Evolutionary conservation across 345 rosid genomes (phyloP), one percentile per base, ranked within the genome.

Genomic region (Moringa oleifera): DNA sequence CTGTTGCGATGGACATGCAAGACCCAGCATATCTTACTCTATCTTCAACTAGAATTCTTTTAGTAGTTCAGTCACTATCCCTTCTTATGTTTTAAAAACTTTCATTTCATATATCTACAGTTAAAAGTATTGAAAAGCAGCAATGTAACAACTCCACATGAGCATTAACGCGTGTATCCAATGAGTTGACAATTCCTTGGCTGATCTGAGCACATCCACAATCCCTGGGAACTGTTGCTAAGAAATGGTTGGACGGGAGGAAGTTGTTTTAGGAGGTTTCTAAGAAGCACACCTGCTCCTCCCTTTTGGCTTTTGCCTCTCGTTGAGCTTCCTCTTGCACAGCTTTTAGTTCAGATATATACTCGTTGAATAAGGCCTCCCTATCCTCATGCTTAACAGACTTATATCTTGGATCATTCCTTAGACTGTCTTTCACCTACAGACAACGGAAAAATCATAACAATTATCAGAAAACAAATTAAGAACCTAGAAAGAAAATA

Each of bases 361-460:
- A 91, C 73, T 87, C 93, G n/a, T 80, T 84, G 71, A 83, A 94
- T 61, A 88, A 73, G 52, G 73, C 67, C 72, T 91, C 99, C 69
- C 99, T 81, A 56, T 88, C 95, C 67, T 88, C 97, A 61, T 81
- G 95, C 68, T 72, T 84, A 64, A 80, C 86, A 45, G 83, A 79
- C 71, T 77, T 83, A 70, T 91, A 94, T 77, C 99, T 85, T 21
- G 86, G 85, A 53, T 94, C 99, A 80, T 84, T 71, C 75, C 97
- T 81, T 71, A 91, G 66, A 68, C 77, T 70, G 73, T 91, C 99
- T 79, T 88, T 94, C 68, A 88, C 90, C 99, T 94, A 41, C 71
- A 70, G 37, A 61, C 64, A 55, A 41, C 46, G 59, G 56, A 54
- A 6, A 16, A 55, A 54, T 20, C 18, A 69, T 20, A 57, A 51